Evolutionary conservation across 2,329 filamentous ascomycete genomes (phyloP).

Genomic region (Sporothrix luriei): DNA sequence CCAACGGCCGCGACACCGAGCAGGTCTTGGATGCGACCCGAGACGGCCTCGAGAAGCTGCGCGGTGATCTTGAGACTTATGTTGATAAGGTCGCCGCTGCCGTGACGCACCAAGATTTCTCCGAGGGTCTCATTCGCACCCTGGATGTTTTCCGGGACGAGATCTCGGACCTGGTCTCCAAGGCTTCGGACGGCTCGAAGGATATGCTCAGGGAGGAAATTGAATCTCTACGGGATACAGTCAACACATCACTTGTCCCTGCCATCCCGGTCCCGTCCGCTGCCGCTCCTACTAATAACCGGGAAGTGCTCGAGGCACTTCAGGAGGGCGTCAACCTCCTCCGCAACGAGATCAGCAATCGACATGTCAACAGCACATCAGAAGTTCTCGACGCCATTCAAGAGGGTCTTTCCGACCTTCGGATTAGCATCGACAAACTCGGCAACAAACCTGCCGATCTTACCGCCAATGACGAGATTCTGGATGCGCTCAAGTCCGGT

Average conservation of each 20-base stretch:
- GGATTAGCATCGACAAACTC: conserved; percentile 74
- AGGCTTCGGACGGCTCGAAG: conserved; percentile 54
- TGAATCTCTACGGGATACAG: conserved; percentile 75
- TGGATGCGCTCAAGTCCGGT: conserved; percentile 83
- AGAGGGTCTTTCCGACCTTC: conserved; percentile 79
- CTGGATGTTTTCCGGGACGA: conserved; percentile 70
- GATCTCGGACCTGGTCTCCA: conserved; percentile 62
- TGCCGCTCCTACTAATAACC: conserved; percentile 47
- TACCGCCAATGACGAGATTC: conserved; percentile 83
- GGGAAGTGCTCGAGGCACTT: conserved; percentile 72
- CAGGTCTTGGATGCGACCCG: conserved; percentile 86
- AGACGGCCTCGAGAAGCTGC: conserved; percentile 80
- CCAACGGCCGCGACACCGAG: conserved; percentile 79
- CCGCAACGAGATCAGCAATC: conserved; percentile 70
- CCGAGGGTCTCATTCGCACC: conserved; percentile 66
- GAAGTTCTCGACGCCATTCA: conserved; percentile 89
- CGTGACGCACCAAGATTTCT: conserved; percentile 74
- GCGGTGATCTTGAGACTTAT: conserved; percentile 77
- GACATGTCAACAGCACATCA: conserved; percentile 70
- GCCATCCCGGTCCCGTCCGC: conserved; percentile 49
- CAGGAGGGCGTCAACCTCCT: conserved; percentile 73
- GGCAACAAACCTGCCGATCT: conserved; percentile 78
- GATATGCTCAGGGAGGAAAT: conserved; percentile 80
- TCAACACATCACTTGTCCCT: conserved; percentile 70
- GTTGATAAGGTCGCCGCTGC: conserved; percentile 71